These are phyloP conservation scores for Trebouxia sp. DNA, from an alignment of 139 green algal genomes.

Conservation along the genomic window DNA sequence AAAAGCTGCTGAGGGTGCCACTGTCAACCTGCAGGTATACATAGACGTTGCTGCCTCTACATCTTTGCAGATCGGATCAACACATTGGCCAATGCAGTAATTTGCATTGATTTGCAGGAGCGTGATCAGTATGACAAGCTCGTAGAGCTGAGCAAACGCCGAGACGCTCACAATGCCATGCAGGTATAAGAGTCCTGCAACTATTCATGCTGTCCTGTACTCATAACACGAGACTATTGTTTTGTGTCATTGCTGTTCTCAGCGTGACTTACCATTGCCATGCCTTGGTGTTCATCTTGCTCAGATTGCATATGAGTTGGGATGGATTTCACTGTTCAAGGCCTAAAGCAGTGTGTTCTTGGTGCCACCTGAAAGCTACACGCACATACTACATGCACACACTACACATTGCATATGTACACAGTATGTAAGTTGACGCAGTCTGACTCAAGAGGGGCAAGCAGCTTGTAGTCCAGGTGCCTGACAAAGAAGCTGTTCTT, in stretches of 20 bases:
- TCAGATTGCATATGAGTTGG: not conserved
- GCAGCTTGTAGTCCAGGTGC: too few relatives aligned
- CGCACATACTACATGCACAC: too few relatives aligned
- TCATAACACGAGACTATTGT: too few relatives aligned
- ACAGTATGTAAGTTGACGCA: too few relatives aligned
- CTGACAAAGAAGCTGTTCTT: not conserved
- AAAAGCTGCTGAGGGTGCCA: not conserved
- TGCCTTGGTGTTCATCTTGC: not conserved
- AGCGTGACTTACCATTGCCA: too few relatives aligned
- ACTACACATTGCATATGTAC: too few relatives aligned
- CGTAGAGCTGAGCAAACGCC: not conserved
- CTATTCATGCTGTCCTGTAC: too few relatives aligned
- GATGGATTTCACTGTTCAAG: not conserved
- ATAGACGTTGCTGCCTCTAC: not conserved
- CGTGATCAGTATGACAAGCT: slow-evolving; percentile 1
- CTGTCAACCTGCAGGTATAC: not conserved
- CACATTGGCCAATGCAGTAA: not conserved
- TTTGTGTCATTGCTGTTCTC: too few relatives aligned
- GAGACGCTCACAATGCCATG: not conserved
- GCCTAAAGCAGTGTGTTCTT: too few relatives aligned
- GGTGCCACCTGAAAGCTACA: too few relatives aligned
- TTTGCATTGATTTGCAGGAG: not conserved
- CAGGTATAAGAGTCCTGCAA: slow-evolving; percentile 2
- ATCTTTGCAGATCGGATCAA: not conserved
- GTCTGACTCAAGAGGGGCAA: too few relatives aligned